phyloP scores from a whole-genome alignment of 257 asterid species.

The Nicotiana undulata region DNA sequence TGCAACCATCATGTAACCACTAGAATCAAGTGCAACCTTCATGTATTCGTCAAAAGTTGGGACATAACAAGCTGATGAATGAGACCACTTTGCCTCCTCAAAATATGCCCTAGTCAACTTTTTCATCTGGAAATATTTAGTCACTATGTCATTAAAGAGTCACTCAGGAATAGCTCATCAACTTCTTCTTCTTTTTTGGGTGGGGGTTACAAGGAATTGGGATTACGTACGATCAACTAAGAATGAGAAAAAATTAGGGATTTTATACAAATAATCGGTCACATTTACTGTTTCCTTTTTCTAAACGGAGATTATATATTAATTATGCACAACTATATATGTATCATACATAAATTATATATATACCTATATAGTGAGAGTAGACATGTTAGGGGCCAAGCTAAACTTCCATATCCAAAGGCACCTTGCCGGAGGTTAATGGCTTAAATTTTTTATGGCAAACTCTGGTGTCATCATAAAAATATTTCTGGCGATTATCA shows the following conservation, averaged over 20 bases:
- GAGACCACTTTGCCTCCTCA: constrained; percentile 20
- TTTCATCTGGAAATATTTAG: constrained; percentile 13
- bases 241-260: neutral
- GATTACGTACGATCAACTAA: neutral
- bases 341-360: no score
- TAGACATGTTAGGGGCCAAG: no score
- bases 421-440: no score
- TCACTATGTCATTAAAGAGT: neutral
- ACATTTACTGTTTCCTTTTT: neutral
- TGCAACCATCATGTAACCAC: constrained; percentile 7
- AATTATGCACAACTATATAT: no score
- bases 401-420: no score
- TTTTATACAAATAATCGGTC: neutral
- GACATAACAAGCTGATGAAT: neutral
- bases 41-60: constrained; percentile 24
- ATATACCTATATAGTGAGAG: no score
- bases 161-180: neutral
- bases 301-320: no score
- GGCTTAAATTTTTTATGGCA: no score
- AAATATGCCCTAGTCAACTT: constrained; percentile 10
- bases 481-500: no score
- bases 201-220: neutral
- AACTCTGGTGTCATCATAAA: no score
- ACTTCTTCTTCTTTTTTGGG: no score
- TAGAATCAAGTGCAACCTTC: constrained; percentile 7